Evolutionary conservation across 345 rosid genomes (phyloP).

Genomic region (Euphorbia tirucalli): DNA sequence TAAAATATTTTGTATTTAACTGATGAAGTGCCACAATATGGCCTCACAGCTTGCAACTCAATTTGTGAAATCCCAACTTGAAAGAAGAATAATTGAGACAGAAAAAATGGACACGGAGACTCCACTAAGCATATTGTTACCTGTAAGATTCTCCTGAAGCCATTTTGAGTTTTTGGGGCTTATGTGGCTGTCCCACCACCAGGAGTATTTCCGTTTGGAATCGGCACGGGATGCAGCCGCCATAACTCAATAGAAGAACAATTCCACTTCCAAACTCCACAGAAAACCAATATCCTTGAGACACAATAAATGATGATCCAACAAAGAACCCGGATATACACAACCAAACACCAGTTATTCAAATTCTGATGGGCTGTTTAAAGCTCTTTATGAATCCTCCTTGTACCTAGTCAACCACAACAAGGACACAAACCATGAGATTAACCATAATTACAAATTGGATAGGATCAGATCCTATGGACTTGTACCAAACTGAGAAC

Average conservation of each 20-base stretch:
- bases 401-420: slow-evolving; percentile 20
- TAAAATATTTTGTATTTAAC: no score
- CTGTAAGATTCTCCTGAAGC: slow-evolving; percentile 96
- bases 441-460: not conserved
- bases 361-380: slow-evolving; percentile 2
- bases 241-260: slow-evolving; percentile 42
- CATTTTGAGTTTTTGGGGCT: slow-evolving; percentile 96
- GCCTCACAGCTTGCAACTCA: not conserved
- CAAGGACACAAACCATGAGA: slow-evolving; percentile 10
- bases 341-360: slow-evolving; percentile 14
- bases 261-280: slow-evolving; percentile 17
- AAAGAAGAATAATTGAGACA: not conserved
- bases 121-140: slow-evolving; percentile 31
- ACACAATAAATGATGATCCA: slow-evolving; percentile 3
- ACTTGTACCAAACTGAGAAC: slow-evolving; percentile 13
- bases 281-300: slow-evolving; percentile 5
- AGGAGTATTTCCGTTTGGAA: slow-evolving; percentile 69
- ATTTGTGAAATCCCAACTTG: not conserved
- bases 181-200: slow-evolving; percentile 99
- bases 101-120: not conserved
- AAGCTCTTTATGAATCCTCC: slow-evolving; percentile 10
- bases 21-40: no score
- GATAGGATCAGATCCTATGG: slow-evolving; percentile 20
- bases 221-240: slow-evolving; percentile 38
- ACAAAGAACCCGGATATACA: slow-evolving; percentile 1